phyloP scores from a whole-genome alignment of 495 filamentous ascomycete species.

The Daldinia bambusicola region DNA sequence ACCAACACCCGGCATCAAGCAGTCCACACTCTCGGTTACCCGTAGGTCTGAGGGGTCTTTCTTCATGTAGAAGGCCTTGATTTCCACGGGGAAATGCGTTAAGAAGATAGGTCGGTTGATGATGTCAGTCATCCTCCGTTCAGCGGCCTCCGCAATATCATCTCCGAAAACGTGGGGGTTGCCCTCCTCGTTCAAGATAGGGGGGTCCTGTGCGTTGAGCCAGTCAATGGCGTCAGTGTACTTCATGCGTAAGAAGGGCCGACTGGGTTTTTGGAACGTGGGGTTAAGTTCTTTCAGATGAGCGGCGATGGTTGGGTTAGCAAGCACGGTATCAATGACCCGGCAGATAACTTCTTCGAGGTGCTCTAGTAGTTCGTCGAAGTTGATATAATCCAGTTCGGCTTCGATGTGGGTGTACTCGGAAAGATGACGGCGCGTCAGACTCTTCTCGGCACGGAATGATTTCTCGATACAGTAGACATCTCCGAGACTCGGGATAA shows the following conservation, averaged over 20 bases:
- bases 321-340: slow-evolving; percentile 80
- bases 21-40: slow-evolving; percentile 97
- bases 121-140: slow-evolving; percentile 95
- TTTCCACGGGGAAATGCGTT: slow-evolving; percentile 94
- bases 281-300: slow-evolving; percentile 87
- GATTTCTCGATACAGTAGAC: slow-evolving; percentile 98
- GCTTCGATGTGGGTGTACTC: slow-evolving; percentile 98
- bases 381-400: slow-evolving; percentile 95
- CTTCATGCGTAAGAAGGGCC: slow-evolving; percentile 94
- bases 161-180: slow-evolving; percentile 91
- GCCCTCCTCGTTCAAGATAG: slow-evolving; percentile 90
- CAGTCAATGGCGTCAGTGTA: slow-evolving; percentile 95
- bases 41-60: slow-evolving; percentile 82
- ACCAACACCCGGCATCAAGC: slow-evolving; percentile 94
- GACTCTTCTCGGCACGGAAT: slow-evolving; percentile 95
- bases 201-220: slow-evolving; percentile 80
- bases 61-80: slow-evolving; percentile 99
- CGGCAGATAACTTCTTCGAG: slow-evolving; percentile 89
- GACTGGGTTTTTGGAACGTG: slow-evolving; percentile 80
- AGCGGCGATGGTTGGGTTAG: slow-evolving; percentile 73
- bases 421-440: slow-evolving; percentile 92
- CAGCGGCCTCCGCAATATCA: slow-evolving; percentile 97
- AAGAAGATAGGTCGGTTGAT: slow-evolving; percentile 96
- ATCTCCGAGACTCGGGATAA: slow-evolving; percentile 87
- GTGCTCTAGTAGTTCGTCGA: slow-evolving; percentile 90